These are phyloP conservation scores for Senna tora DNA, from an alignment of 306 rosid genomes.

Conservation along the genomic window DNA sequence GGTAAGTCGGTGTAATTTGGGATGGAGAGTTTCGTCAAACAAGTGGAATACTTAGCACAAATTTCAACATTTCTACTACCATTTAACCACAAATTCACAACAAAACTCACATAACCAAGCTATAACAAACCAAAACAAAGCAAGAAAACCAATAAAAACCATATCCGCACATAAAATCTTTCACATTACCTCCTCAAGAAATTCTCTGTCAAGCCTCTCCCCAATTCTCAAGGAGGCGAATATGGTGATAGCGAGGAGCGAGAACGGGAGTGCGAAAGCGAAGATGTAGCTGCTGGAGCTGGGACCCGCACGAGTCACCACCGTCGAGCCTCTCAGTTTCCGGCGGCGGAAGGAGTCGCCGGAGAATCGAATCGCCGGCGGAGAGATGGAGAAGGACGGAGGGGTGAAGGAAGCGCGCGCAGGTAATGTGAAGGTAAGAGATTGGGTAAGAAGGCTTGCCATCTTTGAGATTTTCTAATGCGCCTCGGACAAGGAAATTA, in stretches of 20 bases:
- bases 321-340: slow-evolving; percentile 40
- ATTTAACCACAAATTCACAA: neutral
- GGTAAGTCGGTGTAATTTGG: neutral
- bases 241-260: slow-evolving; percentile 68
- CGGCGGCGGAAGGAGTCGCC: slow-evolving; percentile 20
- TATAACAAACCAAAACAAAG: slow-evolving; percentile 1
- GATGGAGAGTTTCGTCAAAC: slow-evolving; percentile 39
- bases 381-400: slow-evolving; percentile 24
- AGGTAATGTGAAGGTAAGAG: slow-evolving; percentile 29
- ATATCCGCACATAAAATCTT: neutral
- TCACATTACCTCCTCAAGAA: slow-evolving; percentile 68
- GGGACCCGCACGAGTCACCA: slow-evolving; percentile 70
- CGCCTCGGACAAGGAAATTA: neutral
- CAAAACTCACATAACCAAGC: neutral
- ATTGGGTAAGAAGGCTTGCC: slow-evolving; percentile 49
- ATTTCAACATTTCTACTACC: neutral
- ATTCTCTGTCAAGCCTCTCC: slow-evolving; percentile 69
- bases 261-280: slow-evolving; percentile 67
- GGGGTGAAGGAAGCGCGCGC: slow-evolving; percentile 33
- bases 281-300: slow-evolving; percentile 53
- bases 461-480: slow-evolving; percentile 36
- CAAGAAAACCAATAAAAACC: neutral
- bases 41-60: slow-evolving; percentile 8
- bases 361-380: slow-evolving; percentile 38
- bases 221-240: slow-evolving; percentile 62